phyloP scores from a whole-genome alignment of 2,329 filamentous ascomycete genomes.

The Coleophoma cylindrospora region DNA sequence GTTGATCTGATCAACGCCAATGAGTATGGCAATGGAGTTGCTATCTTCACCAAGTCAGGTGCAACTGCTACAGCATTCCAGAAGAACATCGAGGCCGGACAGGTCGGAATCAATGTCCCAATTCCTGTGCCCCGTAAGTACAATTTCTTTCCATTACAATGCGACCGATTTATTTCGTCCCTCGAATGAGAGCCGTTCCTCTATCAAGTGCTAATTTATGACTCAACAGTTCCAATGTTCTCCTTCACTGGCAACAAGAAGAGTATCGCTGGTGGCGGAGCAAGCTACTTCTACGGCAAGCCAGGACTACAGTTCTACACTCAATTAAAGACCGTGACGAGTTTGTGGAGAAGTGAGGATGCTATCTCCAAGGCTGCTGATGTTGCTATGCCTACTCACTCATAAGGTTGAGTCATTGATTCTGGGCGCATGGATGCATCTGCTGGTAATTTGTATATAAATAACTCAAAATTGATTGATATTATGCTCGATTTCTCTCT shows the following conservation, averaged over 20 bases:
- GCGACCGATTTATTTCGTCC: too few species aligned
- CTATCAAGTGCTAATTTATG: too few species aligned
- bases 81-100: constrained; percentile 75
- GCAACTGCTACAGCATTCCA: constrained; percentile 75
- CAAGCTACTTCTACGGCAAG: constrained; percentile 92
- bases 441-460: not conserved
- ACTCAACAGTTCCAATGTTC: constrained; percentile 53
- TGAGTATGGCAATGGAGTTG: constrained; percentile 81
- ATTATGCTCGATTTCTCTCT: too few species aligned
- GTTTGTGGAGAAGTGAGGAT: constrained; percentile 82
- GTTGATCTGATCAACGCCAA: constrained; percentile 79
- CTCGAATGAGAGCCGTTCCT: too few species aligned
- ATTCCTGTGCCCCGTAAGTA: constrained; percentile 51
- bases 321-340: constrained; percentile 95
- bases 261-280: constrained; percentile 84
- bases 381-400: constrained; percentile 79
- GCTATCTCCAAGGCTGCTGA: constrained; percentile 79
- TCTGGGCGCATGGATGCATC: not conserved
- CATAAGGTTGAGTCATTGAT: constrained; percentile 8
- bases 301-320: constrained; percentile 94
- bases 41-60: constrained; percentile 78
- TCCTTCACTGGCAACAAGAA: constrained; percentile 79
- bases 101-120: constrained; percentile 81
- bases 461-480: not conserved
- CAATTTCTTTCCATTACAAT: too few species aligned